Percentiles rank a stretch among this genome's conserved stretches.
phyloP scores from a whole-genome alignment of 306 rosid genomes.

The Cicer judaicum region DNA sequence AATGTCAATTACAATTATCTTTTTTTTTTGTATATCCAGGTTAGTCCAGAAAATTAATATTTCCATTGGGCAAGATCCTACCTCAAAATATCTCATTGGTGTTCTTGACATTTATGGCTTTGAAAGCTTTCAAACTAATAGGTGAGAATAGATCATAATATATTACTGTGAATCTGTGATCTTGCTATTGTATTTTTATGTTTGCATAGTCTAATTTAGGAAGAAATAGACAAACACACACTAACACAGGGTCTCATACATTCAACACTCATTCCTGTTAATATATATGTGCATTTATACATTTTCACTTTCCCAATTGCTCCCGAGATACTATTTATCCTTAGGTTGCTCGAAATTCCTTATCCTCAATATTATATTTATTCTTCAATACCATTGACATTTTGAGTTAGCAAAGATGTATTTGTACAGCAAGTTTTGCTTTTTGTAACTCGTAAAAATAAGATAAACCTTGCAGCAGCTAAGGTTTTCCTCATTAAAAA shows the following conservation, averaged over 20 bases:
- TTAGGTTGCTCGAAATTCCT: slow-evolving; percentile 40
- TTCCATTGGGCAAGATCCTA: slow-evolving; percentile 87
- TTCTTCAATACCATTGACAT: slow-evolving; percentile 30
- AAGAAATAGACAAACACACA: slow-evolving; percentile 9
- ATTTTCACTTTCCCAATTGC: slow-evolving; percentile 16
- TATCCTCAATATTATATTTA: slow-evolving; percentile 29
- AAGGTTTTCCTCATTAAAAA: slow-evolving; percentile 1
- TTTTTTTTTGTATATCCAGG: slow-evolving; percentile 60
- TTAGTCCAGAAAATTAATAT: slow-evolving; percentile 83
- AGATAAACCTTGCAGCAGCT: slow-evolving; percentile 26
- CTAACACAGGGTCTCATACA: slow-evolving; percentile 18
- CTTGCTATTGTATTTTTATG: slow-evolving; percentile 39
- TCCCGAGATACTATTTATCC: slow-evolving; percentile 27
- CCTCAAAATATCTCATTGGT: slow-evolving; percentile 77
- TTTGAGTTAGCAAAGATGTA: slow-evolving; percentile 20
- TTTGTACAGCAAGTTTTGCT: slow-evolving; percentile 17
- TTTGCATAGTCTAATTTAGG: slow-evolving; percentile 24
- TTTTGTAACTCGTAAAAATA: slow-evolving; percentile 23
- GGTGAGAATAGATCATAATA: slow-evolving; percentile 52
- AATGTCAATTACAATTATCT: slow-evolving; percentile 37
- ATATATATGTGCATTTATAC: slow-evolving; percentile 27
- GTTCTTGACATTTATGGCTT: slow-evolving; percentile 96
- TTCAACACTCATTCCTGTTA: slow-evolving; percentile 32
- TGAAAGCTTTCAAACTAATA: slow-evolving; percentile 81
- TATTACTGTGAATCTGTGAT: slow-evolving; percentile 16